Evolutionary conservation across 164 flowering plant species (phyloP), one percentile per base, ranked within the genome.

Genomic region (Magnolia sinica): DNA sequence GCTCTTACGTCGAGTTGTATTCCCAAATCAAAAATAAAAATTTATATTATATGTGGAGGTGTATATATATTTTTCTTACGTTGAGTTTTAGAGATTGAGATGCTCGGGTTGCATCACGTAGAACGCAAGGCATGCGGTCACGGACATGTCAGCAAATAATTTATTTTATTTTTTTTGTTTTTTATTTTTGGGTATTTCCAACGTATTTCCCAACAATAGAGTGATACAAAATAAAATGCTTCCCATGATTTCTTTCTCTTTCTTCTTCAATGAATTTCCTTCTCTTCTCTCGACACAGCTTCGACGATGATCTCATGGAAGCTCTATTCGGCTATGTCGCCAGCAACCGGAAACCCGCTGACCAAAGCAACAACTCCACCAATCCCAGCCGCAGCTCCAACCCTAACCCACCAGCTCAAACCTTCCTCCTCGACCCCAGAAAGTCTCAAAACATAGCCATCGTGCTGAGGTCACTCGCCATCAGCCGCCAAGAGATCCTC

Each of bases 291-390:
- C 74, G 55, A 19, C 65, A 24, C 24, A 94, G 97, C 78, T 85
- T 90, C 71, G 93, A 94, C 73, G 98, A 87, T n/a, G 93, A 96
- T 76, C 89, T 96, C 16, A 96, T 96, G 96, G 98, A 92, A 86
- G 94, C 96, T 20, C 84, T 96, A 50, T 96, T 96, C 70, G 98
- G 99, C 11, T 84, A 69, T 20, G 92, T 88, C 24, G 93, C 97
- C 13, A 80, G 88, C 51, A 89, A 84, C 71, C 76, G 80, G 27
- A 93, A 81, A 82, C 71, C 87, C 31, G 79, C 84, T 2, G 81
- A 75, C 59, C 76, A 61, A 23, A 80, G 61, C 49, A 78, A 23
- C 23, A 58, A 8, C 8, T 18, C 82, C 58, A 76, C 68, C 72
- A 49, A 84, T 50, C 51, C 66, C 75, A n/a, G 49, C 22, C 67